Conservation (phyloP, 352 stramenopile species). For the Elongisporangium undulatum region DNA sequence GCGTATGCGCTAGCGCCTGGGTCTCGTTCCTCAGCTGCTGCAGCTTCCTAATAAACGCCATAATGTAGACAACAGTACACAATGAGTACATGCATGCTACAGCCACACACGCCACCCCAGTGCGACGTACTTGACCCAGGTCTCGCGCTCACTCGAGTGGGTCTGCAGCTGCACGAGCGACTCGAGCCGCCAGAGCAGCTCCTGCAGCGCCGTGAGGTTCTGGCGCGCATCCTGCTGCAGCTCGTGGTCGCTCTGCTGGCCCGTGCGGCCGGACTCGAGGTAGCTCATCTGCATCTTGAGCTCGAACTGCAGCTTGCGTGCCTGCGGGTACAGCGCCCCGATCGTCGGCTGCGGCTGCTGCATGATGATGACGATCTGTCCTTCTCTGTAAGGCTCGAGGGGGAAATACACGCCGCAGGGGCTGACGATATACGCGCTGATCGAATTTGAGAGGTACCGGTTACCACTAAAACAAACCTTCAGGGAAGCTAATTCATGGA, state of each 20-base stretch:
- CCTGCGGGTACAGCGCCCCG: conserved; percentile 73
- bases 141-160: conserved; percentile 51
- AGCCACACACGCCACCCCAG: too few species aligned
- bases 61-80: too few species aligned
- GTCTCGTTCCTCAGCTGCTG: conserved; percentile 75
- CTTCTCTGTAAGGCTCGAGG: conserved; percentile 1
- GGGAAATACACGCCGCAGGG: conserved; percentile 1
- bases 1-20: conserved; percentile 47
- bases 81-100: neutral
- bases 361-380: neutral
- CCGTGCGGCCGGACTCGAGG: conserved; percentile 55
- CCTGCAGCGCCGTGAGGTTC: conserved; percentile 69
- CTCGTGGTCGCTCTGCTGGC: conserved; percentile 46
- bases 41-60: conserved; percentile 40
- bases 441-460: conserved; percentile 5
- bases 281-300: conserved; percentile 89
- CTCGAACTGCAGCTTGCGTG: conserved; percentile 83
- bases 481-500: neutral
- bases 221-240: conserved; percentile 60
- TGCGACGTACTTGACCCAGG: conserved; percentile 59
- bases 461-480: neutral
- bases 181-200: conserved; percentile 79
- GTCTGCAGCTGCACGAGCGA: conserved; percentile 65
- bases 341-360: conserved; percentile 37
- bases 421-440: conserved; percentile 1